These are phyloP conservation scores for Coniella lustricola DNA, from an alignment of 2,329 filamentous ascomycete genomes.

Conservation along the genomic window DNA sequence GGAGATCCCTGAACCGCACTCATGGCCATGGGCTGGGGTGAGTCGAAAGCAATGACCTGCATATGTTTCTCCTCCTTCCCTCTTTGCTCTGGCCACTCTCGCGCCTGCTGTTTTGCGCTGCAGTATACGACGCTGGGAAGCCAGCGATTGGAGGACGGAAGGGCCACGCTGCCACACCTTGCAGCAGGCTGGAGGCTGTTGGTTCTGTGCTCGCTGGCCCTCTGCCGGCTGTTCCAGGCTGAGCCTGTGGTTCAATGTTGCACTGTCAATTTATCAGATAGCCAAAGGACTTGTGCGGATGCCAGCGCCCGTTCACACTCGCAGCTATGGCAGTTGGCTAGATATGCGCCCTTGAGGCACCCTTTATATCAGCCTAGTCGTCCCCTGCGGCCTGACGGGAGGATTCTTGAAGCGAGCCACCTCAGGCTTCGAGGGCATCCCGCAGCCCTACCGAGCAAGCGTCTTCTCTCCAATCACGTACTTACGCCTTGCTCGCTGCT, in stretches of 20 bases:
- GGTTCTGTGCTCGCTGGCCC: neutral
- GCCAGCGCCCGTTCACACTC: neutral
- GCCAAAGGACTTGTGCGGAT: neutral
- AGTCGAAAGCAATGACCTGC: conserved; percentile 6
- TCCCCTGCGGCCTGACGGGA: neutral
- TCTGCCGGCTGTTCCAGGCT: neutral
- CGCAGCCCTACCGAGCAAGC: too few relatives aligned
- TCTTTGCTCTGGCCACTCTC: conserved; percentile 14
- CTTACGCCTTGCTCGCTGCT: neutral
- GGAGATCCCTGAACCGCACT: neutral
- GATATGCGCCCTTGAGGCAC: too few relatives aligned
- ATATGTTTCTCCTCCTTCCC: neutral
- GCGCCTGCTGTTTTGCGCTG: conserved; percentile 6
- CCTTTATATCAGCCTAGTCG: conserved; percentile 4
- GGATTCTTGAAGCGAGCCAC: neutral
- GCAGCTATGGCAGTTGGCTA: neutral
- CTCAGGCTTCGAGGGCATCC: neutral
- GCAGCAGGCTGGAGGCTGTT: neutral
- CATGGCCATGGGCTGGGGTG: too few relatives aligned
- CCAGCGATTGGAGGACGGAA: conserved; percentile 6
- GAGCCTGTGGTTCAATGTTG: neutral
- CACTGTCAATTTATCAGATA: neutral
- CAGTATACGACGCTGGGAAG: neutral
- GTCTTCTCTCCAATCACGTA: neutral
- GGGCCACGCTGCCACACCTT: conserved; percentile 2